Conservation (phyloP, 139 green algal species). For the Tetraselmis chui region DNA sequence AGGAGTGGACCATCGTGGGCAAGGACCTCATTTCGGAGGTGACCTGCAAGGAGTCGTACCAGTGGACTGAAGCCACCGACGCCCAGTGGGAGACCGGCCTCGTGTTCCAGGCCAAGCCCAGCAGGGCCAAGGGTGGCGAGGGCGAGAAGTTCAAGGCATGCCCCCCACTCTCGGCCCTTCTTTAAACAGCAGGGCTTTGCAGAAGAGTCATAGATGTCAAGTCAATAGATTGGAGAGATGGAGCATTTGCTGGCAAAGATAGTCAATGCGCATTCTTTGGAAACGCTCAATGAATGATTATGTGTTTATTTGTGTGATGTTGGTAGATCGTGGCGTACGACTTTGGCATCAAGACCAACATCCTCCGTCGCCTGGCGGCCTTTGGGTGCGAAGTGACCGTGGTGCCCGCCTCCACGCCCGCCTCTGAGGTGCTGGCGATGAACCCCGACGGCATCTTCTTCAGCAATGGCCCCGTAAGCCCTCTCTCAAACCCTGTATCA, state of each 20-base stretch:
- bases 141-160: conserved; percentile 3
- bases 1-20: conserved; percentile 89
- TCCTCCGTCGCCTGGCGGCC: conserved; percentile 86
- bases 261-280: too few relatives aligned
- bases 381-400: conserved; percentile 93
- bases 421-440: conserved; percentile 85
- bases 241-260: too few relatives aligned
- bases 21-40: conserved; percentile 70
- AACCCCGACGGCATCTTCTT: conserved; percentile 98
- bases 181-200: too few relatives aligned
- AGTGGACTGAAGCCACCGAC: conserved; percentile 85
- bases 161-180: too few relatives aligned
- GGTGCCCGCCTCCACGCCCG: conserved; percentile 84
- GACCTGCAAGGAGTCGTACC: conserved; percentile 79
- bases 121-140: not conserved
- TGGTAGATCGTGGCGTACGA: conserved; percentile 88
- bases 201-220: too few relatives aligned
- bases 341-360: conserved; percentile 99
- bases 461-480: conserved; percentile 80
- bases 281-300: too few relatives aligned
- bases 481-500: too few relatives aligned
- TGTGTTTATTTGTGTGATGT: not conserved
- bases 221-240: too few relatives aligned
- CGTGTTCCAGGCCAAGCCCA: conserved; percentile 3
- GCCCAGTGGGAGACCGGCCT: conserved; percentile 82